phyloP scores from a whole-genome alignment of 371 early-diverging fungal genomes.

The Ordospora colligata region DNA sequence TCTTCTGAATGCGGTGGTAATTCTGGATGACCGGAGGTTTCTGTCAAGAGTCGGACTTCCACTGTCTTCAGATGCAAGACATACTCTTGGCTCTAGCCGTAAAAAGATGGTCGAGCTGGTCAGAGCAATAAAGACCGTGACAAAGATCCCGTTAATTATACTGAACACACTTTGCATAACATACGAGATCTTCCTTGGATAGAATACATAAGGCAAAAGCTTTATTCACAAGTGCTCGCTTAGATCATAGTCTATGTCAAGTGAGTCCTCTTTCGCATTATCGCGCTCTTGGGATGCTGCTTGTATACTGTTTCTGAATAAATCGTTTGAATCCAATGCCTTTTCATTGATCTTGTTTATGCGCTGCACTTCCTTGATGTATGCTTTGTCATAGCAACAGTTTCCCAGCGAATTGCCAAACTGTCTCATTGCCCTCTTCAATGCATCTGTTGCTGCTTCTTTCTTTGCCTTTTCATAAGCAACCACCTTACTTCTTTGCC shows the following conservation, averaged over 20 bases:
- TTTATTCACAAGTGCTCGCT: slow-evolving; percentile 8
- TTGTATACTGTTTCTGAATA: slow-evolving; percentile 7
- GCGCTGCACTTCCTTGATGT: slow-evolving; percentile 64
- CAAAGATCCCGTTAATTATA: slow-evolving; percentile 48
- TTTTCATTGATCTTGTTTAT: slow-evolving; percentile 19
- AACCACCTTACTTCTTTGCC: slow-evolving; percentile 67
- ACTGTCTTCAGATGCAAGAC: slow-evolving; percentile 36
- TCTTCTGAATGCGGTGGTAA: slow-evolving; percentile 48
- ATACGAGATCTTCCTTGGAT: slow-evolving; percentile 54
- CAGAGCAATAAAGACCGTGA: slow-evolving; percentile 26
- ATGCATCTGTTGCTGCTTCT: slow-evolving; percentile 84
- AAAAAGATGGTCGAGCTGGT: slow-evolving; percentile 50
- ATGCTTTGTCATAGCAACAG: slow-evolving; percentile 83
- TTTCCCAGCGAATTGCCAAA: slow-evolving; percentile 89
- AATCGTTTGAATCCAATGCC: slow-evolving; percentile 17
- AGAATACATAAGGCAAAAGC: not conserved
- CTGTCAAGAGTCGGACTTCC: slow-evolving; percentile 46
- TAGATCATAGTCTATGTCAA: slow-evolving; percentile 11
- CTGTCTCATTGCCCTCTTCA: slow-evolving; percentile 77
- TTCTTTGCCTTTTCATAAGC: slow-evolving; percentile 89
- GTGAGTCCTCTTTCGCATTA: not conserved
- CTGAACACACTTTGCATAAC: slow-evolving; percentile 51
- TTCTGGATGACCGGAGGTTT: slow-evolving; percentile 55
- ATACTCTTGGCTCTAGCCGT: not conserved
- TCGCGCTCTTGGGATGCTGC: not conserved